These are phyloP conservation scores for Gynochthodes officinalis DNA, from an alignment of 257 asterid genomes.

Conservation along the genomic window DNA sequence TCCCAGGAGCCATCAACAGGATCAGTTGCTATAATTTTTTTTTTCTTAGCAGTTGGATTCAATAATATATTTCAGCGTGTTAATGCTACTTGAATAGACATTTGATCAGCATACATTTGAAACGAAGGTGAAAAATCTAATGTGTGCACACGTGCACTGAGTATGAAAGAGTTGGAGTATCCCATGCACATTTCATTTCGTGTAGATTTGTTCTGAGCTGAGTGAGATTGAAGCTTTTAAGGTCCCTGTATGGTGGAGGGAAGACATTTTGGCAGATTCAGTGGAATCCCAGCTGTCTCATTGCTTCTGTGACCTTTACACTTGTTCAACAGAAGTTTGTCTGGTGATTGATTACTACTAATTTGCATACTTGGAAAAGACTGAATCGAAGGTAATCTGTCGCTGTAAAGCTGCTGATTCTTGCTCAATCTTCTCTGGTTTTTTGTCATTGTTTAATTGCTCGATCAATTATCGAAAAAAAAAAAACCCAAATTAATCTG, in stretches of 20 bases:
- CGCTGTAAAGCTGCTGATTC: neutral
- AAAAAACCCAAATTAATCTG: no score
- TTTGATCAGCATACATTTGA: no score
- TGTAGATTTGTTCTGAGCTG: neutral
- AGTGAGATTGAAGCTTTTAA: constrained; percentile 4
- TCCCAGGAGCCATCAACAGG: no score
- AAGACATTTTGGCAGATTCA: constrained; percentile 3
- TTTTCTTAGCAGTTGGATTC: no score
- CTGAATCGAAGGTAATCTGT: neutral
- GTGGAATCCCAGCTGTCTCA: neutral
- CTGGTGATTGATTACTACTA: neutral
- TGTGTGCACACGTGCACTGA: no score
- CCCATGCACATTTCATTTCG: constrained; percentile 4
- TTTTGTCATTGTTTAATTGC: no score
- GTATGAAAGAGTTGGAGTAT: no score
- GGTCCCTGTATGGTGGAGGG: constrained; percentile 11
- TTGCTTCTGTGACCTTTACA: neutral
- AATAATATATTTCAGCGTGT: neutral
- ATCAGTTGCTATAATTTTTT: no score
- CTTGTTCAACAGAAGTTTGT: neutral
- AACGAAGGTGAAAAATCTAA: no score
- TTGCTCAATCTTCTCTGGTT: neutral
- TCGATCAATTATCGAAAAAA: no score
- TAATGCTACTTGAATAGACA: neutral
- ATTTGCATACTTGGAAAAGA: neutral